A percentile compares a stretch with the other conserved stretches of the same genome.
Evolutionary conservation across 2,329 filamentous ascomycete species (phyloP).

Genomic region (Verticillium longisporum): DNA sequence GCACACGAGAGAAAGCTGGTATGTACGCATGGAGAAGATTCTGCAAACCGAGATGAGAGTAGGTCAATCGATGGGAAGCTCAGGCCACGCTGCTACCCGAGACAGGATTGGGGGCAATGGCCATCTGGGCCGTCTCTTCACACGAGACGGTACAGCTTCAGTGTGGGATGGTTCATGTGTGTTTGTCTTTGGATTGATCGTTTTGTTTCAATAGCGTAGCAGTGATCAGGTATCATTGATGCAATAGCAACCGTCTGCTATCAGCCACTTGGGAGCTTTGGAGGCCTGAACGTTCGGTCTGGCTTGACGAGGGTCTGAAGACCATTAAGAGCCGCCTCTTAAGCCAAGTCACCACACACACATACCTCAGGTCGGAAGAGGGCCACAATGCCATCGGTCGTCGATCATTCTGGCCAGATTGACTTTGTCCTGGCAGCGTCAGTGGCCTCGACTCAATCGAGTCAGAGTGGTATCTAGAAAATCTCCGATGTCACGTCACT

Average conservation of each 20-base stretch:
- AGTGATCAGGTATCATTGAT: not conserved
- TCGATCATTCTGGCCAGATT: not conserved
- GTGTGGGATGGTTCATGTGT: not conserved
- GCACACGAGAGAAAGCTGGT: no score
- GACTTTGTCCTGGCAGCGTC: not conserved
- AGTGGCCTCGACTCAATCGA: not conserved
- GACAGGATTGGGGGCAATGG: no score
- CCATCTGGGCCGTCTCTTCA: no score
- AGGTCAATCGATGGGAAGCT: no score
- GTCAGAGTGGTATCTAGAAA: not conserved
- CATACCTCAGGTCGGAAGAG: not conserved
- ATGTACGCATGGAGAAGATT: no score
- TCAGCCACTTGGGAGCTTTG: not conserved
- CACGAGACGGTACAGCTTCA: no score
- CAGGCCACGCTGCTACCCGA: no score
- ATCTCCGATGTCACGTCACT: not conserved
- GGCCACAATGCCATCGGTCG: not conserved
- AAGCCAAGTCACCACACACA: not conserved
- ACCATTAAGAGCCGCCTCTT: not conserved
- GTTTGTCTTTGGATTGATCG: not conserved
- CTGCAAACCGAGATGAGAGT: no score
- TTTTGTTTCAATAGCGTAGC: not conserved
- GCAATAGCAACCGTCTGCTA: not conserved
- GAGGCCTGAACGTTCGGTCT: not conserved
- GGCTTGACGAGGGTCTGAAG: not conserved